These are phyloP conservation scores for Hippophae rhamnoides DNA, from an alignment of 306 rosid species.

Conservation along the genomic window DNA sequence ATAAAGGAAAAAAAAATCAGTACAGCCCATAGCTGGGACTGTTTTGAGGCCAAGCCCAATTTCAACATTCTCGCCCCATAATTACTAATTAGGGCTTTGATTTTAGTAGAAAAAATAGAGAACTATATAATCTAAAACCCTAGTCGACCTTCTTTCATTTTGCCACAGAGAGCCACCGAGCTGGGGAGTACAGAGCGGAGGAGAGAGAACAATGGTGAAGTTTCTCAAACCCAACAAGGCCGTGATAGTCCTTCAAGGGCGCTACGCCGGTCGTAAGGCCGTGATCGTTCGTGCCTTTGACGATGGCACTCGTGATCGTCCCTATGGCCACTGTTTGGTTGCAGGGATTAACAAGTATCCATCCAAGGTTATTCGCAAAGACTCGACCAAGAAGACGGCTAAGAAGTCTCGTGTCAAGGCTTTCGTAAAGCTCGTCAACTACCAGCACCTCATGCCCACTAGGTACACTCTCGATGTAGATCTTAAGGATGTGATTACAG, in stretches of 20 bases:
- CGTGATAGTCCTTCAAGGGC: constrained; percentile 38
- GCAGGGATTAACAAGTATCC: constrained; percentile 46
- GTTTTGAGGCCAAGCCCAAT: no score
- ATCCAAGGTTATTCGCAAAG: constrained; percentile 36
- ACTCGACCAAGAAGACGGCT: constrained; percentile 43
- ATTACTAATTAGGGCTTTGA: no score
- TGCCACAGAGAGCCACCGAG: not conserved
- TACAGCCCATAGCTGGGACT: no score
- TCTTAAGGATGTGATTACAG: constrained; percentile 32
- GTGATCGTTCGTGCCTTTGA: constrained; percentile 39
- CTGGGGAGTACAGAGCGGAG: not conserved
- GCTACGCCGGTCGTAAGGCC: constrained; percentile 46
- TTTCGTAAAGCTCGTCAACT: constrained; percentile 41
- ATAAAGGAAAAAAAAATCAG: no score
- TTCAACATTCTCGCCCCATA: no score
- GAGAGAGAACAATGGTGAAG: constrained; percentile 29
- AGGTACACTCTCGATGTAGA: constrained; percentile 45
- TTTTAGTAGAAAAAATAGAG: no score
- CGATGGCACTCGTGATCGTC: constrained; percentile 41
- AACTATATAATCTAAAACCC: no score
- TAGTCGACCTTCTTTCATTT: no score
- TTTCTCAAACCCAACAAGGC: constrained; percentile 42
- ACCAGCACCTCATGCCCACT: constrained; percentile 39
- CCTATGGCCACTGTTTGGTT: constrained; percentile 41
- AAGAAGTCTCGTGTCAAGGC: constrained; percentile 42